Percentiles rank a stretch among this genome's conserved stretches.
phyloP scores from a whole-genome alignment of 2,329 filamentous ascomycete genomes.

The Trichophyton simii region DNA sequence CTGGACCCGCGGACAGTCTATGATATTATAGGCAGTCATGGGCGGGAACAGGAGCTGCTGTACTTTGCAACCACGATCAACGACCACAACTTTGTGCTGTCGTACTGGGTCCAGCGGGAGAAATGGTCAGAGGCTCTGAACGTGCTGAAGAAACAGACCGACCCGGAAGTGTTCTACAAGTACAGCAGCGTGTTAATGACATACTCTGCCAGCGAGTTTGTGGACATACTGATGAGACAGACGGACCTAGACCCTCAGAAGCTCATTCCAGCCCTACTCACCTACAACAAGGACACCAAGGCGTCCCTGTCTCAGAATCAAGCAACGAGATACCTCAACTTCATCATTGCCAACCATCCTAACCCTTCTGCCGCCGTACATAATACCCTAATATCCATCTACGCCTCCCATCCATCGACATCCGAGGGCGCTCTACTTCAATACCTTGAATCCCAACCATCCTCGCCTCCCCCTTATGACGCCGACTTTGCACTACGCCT shows the following conservation, averaged over 20 bases:
- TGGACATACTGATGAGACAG: constrained; percentile 94
- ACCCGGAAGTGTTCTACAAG: constrained; percentile 86
- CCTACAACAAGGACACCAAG: constrained; percentile 67
- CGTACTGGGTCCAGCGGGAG: constrained; percentile 95
- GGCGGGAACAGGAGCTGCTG: constrained; percentile 80
- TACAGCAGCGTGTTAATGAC: constrained; percentile 96
- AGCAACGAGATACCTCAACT: constrained; percentile 84
- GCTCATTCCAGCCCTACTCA: constrained; percentile 83
- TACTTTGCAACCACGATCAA: constrained; percentile 80
- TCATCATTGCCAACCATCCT: constrained; percentile 72
- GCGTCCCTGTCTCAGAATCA: constrained; percentile 67
- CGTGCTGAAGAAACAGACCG: constrained; percentile 85
- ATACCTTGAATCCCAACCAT: constrained; percentile 83
- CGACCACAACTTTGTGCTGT: constrained; percentile 88
- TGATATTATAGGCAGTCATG: constrained; percentile 90
- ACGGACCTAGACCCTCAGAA: constrained; percentile 70
- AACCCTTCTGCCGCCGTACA: constrained; percentile 76
- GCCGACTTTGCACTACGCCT: constrained; percentile 90
- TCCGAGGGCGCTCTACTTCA: constrained; percentile 76
- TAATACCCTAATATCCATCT: constrained; percentile 93
- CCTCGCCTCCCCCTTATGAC: constrained; percentile 75
- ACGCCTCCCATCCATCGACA: constrained; percentile 69
- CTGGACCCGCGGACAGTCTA: constrained; percentile 87
- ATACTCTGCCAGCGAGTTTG: constrained; percentile 67
- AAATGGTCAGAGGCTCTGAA: constrained; percentile 76